These are phyloP conservation scores for Candida dubliniensis DNA, from an alignment of 1,139 yeast species.

Conservation along the genomic window DNA sequence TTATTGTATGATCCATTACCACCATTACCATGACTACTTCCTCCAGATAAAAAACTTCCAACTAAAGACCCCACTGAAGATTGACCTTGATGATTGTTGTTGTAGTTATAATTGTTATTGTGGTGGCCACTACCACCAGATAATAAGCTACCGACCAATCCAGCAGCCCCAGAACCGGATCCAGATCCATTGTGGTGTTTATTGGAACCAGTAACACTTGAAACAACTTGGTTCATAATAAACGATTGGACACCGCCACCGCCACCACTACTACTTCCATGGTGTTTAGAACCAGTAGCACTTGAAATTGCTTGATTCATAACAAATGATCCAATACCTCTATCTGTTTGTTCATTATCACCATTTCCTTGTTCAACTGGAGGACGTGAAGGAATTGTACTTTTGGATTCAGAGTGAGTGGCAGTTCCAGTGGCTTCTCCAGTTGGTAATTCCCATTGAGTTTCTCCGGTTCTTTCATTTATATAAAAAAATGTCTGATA, in stretches of 20 bases:
- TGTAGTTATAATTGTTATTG: neutral
- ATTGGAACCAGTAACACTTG: conserved; percentile 6
- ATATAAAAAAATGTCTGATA: conserved; percentile 25
- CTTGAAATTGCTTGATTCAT: conserved; percentile 13
- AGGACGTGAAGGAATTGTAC: conserved; percentile 1
- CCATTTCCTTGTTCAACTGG: neutral
- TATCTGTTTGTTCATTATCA: conserved; percentile 11
- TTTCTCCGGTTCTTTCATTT: conserved; percentile 22
- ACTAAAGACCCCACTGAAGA: conserved; percentile 10
- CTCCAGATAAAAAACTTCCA: conserved; percentile 11
- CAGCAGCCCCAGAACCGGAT: conserved; percentile 12
- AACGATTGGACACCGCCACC: conserved; percentile 15
- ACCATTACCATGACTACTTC: conserved; percentile 8
- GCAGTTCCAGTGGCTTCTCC: conserved; percentile 10
- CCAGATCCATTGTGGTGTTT: conserved; percentile 3
- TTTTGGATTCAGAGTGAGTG: conserved; percentile 2
- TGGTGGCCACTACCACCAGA: conserved; percentile 6
- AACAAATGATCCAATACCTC: conserved; percentile 15
- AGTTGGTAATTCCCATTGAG: conserved; percentile 22
- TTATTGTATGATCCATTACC: conserved; percentile 4
- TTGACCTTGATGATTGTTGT: conserved; percentile 4
- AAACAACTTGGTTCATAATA: conserved; percentile 14
- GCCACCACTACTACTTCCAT: conserved; percentile 4
- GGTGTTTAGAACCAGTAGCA: too few relatives aligned
- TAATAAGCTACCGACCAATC: conserved; percentile 13